Conservation (phyloP, 805 yeast genomes). For the Hanseniaspora clermontiae region DNA sequence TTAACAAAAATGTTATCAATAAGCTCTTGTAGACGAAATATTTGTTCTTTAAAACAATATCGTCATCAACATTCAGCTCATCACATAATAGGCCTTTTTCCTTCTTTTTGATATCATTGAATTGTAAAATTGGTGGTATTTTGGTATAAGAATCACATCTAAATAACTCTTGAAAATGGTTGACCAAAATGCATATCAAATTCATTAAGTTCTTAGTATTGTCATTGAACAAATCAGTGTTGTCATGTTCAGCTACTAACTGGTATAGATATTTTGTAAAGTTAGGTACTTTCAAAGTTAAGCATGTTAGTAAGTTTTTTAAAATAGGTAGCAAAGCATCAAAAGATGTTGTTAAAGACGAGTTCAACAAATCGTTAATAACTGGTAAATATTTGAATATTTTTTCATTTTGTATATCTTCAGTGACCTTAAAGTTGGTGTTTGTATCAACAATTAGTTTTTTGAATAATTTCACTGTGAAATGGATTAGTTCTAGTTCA, state of each 20-base stretch:
- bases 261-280: not conserved
- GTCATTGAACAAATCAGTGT: not conserved
- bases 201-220: conserved; percentile 4
- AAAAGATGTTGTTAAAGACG: not conserved
- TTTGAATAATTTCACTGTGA: conserved; percentile 2
- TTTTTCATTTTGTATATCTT: conserved; percentile 6
- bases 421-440: not conserved
- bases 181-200: not conserved
- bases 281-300: not conserved
- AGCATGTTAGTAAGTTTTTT: not conserved
- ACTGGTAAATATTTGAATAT: conserved; percentile 9
- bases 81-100: not conserved
- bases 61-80: conserved; percentile 7
- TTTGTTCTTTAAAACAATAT: conserved; percentile 3
- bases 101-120: not conserved
- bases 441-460: conserved; percentile 4
- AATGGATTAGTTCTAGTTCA: conserved; percentile 1
- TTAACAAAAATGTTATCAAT: not conserved
- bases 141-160: conserved; percentile 9
- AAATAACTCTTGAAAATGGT: conserved; percentile 6
- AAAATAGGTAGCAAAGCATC: not conserved
- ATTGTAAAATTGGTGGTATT: not conserved
- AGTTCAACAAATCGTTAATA: conserved; percentile 9
- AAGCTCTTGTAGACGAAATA: conserved; percentile 1
- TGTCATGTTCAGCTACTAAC: not conserved